Evolutionary conservation across 2,329 filamentous ascomycete species (phyloP).

Genomic region (Claviceps sp.): DNA sequence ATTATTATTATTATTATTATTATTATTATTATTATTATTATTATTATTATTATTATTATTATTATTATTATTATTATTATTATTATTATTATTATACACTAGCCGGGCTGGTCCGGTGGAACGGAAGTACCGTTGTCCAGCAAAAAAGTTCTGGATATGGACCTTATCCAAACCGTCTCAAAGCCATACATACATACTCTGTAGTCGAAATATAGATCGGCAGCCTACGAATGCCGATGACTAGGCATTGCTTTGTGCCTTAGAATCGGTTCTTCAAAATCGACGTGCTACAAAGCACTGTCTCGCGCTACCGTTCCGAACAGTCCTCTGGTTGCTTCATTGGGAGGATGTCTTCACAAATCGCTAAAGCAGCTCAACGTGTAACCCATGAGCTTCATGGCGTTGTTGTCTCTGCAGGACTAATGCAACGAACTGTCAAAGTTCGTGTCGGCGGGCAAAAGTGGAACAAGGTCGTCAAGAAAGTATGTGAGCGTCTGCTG

Average conservation of each 20-base stretch:
- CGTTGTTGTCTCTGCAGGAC: constrained; percentile 64
- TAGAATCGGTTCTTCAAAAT: too few species aligned
- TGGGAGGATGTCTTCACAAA: constrained; percentile 25
- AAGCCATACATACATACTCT: too few species aligned
- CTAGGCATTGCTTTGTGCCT: neutral
- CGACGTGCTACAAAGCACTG: neutral
- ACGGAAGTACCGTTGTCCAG: too few species aligned
- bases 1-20: too few species aligned
- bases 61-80: too few species aligned
- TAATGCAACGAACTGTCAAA: constrained; percentile 69
- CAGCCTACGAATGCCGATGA: neutral
- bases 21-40: too few species aligned
- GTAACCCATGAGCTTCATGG: constrained; percentile 43
- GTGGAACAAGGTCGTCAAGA: constrained; percentile 61
- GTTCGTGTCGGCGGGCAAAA: constrained; percentile 57
- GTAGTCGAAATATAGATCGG: too few species aligned
- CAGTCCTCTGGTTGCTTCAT: neutral
- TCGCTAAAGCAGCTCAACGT: constrained; percentile 27
- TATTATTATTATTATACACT: too few species aligned
- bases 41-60: too few species aligned
- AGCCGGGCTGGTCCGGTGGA: too few species aligned
- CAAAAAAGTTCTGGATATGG: too few species aligned
- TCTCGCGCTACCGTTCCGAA: neutral
- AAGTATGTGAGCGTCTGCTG: constrained; percentile 36
- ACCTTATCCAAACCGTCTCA: too few species aligned